These are phyloP conservation scores for Medicago ruthenica DNA, from an alignment of 306 rosid genomes.

Conservation along the genomic window DNA sequence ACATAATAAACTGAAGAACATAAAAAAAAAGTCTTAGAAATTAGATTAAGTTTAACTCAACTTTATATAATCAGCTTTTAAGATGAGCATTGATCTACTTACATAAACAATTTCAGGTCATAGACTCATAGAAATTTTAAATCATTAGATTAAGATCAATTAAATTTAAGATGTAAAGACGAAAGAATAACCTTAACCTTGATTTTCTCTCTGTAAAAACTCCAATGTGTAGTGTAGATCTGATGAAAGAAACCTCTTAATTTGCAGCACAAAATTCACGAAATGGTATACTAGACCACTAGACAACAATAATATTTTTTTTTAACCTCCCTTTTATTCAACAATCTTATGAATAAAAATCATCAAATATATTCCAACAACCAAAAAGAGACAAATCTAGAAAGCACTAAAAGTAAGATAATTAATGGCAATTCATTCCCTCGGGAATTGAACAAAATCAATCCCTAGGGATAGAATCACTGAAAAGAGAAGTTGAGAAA, in stretches of 20 bases:
- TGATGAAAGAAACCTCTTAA: constrained; percentile 52
- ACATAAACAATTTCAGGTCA: too few relatives aligned
- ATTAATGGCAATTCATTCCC: constrained; percentile 47
- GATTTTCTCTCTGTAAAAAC: constrained; percentile 31
- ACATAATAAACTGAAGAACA: too few relatives aligned
- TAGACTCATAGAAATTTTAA: too few relatives aligned
- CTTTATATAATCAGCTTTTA: too few relatives aligned
- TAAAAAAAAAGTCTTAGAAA: too few relatives aligned
- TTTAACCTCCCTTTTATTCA: constrained; percentile 31
- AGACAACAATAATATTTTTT: constrained; percentile 12
- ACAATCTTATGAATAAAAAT: neutral
- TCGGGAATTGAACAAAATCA: constrained; percentile 62
- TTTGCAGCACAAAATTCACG: constrained; percentile 31
- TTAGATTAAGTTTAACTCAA: too few relatives aligned
- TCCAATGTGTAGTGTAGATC: constrained; percentile 48
- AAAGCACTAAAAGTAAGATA: constrained; percentile 4
- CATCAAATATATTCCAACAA: too few relatives aligned
- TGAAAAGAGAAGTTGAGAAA: constrained; percentile 39
- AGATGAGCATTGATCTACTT: too few relatives aligned
- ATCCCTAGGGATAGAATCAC: constrained; percentile 31
- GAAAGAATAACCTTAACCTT: constrained; percentile 47
- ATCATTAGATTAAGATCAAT: too few relatives aligned
- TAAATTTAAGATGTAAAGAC: neutral
- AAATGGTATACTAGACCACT: neutral
- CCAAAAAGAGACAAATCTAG: neutral